phyloP scores from a whole-genome alignment of 345 rosid species.

The Linum usitatissimum region DNA sequence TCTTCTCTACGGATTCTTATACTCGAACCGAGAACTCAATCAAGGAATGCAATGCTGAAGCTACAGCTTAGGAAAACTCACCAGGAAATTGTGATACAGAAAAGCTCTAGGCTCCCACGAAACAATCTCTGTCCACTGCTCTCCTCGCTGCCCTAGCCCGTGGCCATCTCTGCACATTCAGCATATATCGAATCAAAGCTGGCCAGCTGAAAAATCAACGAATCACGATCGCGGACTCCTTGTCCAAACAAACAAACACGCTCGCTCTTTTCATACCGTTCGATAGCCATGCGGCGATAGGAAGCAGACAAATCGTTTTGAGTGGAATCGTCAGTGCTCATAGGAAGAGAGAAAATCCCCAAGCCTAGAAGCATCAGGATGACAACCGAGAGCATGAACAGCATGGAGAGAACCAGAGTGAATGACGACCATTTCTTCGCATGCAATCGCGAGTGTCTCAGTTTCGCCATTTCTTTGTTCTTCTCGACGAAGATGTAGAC shows the following conservation, averaged over 20 bases:
- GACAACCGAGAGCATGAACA: constrained; percentile 53
- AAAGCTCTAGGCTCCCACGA: constrained; percentile 93
- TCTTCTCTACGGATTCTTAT: background rate
- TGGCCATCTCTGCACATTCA: constrained; percentile 29
- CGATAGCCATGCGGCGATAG: constrained; percentile 39
- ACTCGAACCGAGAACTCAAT: background rate
- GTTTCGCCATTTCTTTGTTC: constrained; percentile 41
- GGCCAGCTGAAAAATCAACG: background rate
- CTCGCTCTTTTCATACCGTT: constrained; percentile 33
- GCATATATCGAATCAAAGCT: background rate
- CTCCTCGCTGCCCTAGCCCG: constrained; percentile 51
- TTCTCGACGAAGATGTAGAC: background rate
- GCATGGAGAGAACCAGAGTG: constrained; percentile 43
- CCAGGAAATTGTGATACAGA: constrained; percentile 79
- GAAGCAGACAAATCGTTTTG: constrained; percentile 36
- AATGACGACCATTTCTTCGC: constrained; percentile 51
- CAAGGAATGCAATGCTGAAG: background rate
- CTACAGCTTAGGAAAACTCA: constrained; percentile 17
- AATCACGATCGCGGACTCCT: background rate
- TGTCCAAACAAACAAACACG: background rate
- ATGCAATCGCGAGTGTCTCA: constrained; percentile 50
- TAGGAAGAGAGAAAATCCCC: constrained; percentile 60
- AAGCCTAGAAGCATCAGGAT: constrained; percentile 59
- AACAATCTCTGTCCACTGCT: constrained; percentile 80
- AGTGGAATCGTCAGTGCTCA: constrained; percentile 35